Conservation (phyloP, 768 basidiomycete species). For the Suillus decipiens region DNA sequence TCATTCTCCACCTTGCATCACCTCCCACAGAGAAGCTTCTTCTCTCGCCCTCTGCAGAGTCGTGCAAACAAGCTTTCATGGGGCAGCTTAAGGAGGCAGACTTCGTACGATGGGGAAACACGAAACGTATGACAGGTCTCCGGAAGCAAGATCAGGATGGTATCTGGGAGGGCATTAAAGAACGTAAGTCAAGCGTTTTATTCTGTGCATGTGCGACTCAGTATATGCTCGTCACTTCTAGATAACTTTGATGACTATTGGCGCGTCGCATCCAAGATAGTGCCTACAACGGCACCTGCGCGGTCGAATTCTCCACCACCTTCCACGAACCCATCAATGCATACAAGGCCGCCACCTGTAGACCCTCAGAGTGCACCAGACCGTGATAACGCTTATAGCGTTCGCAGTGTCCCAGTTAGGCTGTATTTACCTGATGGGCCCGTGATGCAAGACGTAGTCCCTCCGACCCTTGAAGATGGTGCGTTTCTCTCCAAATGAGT, state of each 20-base stretch:
- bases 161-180: conserved; percentile 95
- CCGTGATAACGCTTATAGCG: conserved; percentile 83
- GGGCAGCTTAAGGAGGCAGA: conserved; percentile 96
- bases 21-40: conserved; percentile 88
- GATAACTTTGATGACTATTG: conserved; percentile 97
- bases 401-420: conserved; percentile 86
- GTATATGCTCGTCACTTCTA: conserved; percentile 31
- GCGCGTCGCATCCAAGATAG: conserved; percentile 90
- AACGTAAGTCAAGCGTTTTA: conserved; percentile 62
- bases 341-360: conserved; percentile 63
- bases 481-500: conserved; percentile 27
- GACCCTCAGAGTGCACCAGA: conserved; percentile 57
- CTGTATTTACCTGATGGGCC: conserved; percentile 91
- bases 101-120: conserved; percentile 96
- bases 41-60: conserved; percentile 75
- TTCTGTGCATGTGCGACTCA: background rate
- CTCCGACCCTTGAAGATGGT: conserved; percentile 81
- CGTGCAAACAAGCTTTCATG: conserved; percentile 94
- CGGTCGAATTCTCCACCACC: conserved; percentile 60
- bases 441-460: conserved; percentile 86
- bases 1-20: conserved; percentile 84
- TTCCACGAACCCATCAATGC: conserved; percentile 56
- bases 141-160: conserved; percentile 93
- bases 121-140: conserved; percentile 88
- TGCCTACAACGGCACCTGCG: conserved; percentile 72